These are phyloP conservation scores for Antarctomyces pellizariae DNA, from an alignment of 495 filamentous ascomycete genomes.

Conservation along the genomic window DNA sequence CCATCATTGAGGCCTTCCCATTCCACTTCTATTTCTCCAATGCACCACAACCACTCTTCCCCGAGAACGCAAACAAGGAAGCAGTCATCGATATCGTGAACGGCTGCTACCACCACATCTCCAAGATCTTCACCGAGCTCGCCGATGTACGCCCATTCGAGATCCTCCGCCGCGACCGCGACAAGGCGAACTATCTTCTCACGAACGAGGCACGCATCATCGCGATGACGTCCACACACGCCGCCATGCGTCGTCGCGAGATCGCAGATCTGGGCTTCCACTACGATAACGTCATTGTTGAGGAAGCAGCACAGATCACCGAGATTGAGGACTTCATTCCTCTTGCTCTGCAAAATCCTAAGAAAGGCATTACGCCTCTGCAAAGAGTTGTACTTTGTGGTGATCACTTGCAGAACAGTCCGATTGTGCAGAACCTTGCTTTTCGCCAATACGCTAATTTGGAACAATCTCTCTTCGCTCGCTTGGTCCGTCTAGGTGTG, in stretches of 20 bases:
- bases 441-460: slow-evolving; percentile 90
- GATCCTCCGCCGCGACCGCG: slow-evolving; percentile 62
- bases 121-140: slow-evolving; percentile 78
- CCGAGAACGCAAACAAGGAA: slow-evolving; percentile 35
- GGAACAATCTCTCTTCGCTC: slow-evolving; percentile 83
- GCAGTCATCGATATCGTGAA: slow-evolving; percentile 48
- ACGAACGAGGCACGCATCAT: slow-evolving; percentile 89
- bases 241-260: slow-evolving; percentile 86
- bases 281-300: slow-evolving; percentile 96
- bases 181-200: slow-evolving; percentile 88
- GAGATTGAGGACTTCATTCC: slow-evolving; percentile 96
- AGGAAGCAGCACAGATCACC: slow-evolving; percentile 95
- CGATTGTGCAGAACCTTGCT: slow-evolving; percentile 87
- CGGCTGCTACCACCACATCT: slow-evolving; percentile 78
- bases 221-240: slow-evolving; percentile 96
- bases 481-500: slow-evolving; percentile 73
- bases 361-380: slow-evolving; percentile 45
- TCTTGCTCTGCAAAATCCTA: slow-evolving; percentile 63
- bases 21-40: slow-evolving; percentile 78
- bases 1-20: slow-evolving; percentile 54
- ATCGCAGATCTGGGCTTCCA: slow-evolving; percentile 83
- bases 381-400: slow-evolving; percentile 83
- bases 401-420: slow-evolving; percentile 92
- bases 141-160: slow-evolving; percentile 92
- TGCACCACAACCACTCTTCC: slow-evolving; percentile 69